Base-by-base conservation (phyloP, 257 asterid genomes). In the Solanum habrochaites region DNA sequence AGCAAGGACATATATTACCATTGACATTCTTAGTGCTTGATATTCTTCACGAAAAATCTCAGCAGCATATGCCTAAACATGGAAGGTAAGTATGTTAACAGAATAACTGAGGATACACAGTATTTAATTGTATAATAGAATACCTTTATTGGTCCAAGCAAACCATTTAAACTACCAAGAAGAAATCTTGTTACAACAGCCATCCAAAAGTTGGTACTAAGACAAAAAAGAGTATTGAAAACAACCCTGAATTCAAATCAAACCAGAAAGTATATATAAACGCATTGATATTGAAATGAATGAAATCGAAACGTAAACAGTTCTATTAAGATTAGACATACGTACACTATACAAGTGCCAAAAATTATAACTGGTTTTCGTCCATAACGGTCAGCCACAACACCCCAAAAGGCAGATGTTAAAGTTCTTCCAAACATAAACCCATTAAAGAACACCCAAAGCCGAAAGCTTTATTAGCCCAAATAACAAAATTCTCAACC, bases 141-240 rank as follows among this genome's bases (percentile, higher is more conserved):
- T 42, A 60, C 67, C 95, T 94, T 93, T 86, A 94, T 90, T 82
- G 99, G 98, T 56, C 98, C 99, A 77, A 96, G 96, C 69, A 94
- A 86, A 73, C 99, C 99, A 82, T 94, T 92, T 74, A 96, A 91
- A 89, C 94, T 90, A 86, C 99, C 99, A 21, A 95, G 95, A 88
- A 95, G 94, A 88, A 95, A 96, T 92, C 99, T 92, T 72, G 95
- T 90, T 4, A 71, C 14, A 12, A 96, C 81, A n/a, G 98, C 99
- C 98, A 96, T 96, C 98, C 98, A 96, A 82, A 90, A 93, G 91
- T 94, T 92, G 71, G 92, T 86, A 71, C 98, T 95, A 64, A 95
- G 89, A 52, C 99, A 98, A 88, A 95, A 95, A 11, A 95, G 90
- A 49, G 96, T 85, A 85, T 96, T 94, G 93, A 95, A 93, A 86